These are phyloP conservation scores for Ogataea nitratoaversa DNA, from an alignment of 805 yeast genomes.

Conservation along the genomic window DNA sequence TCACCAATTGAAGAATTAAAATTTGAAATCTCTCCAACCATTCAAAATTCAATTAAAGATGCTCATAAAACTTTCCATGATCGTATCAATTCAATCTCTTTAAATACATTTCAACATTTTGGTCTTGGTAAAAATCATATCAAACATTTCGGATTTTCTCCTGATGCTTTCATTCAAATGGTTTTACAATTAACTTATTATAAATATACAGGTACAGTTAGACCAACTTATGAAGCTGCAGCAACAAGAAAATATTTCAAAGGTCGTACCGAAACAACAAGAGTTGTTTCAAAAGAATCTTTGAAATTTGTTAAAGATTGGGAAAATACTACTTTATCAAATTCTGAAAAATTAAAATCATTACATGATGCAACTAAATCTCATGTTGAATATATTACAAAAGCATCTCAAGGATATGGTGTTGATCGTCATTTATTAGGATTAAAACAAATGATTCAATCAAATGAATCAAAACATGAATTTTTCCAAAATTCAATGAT, in stretches of 20 bases:
- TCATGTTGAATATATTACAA: constrained; percentile 69
- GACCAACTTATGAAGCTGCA: constrained; percentile 95
- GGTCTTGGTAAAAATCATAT: constrained; percentile 85
- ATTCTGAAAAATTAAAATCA: constrained; percentile 55
- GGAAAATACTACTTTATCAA: constrained; percentile 49
- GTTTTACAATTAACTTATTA: constrained; percentile 85
- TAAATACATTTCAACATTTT: constrained; percentile 73
- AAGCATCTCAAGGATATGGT: constrained; percentile 83
- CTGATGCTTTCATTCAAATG: constrained; percentile 92
- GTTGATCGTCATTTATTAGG: constrained; percentile 94
- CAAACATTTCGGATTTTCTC: constrained; percentile 79
- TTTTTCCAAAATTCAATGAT: constrained; percentile 74
- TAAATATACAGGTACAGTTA: constrained; percentile 70
- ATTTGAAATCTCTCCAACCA: constrained; percentile 56
- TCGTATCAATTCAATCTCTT: constrained; percentile 60
- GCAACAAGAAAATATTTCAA: constrained; percentile 83
- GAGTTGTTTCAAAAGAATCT: constrained; percentile 75
- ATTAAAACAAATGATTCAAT: constrained; percentile 55
- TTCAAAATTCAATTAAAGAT: constrained; percentile 44
- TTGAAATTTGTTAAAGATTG: constrained; percentile 69
- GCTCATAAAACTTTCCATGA: constrained; percentile 56
- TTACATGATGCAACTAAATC: constrained; percentile 69
- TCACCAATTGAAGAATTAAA: constrained; percentile 30
- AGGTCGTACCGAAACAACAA: constrained; percentile 93
- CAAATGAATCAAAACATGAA: constrained; percentile 58